Evolutionary conservation across 495 filamentous ascomycete species (phyloP), one percentile per base, ranked within the genome.

Genomic region (Penicillium angulare): DNA sequence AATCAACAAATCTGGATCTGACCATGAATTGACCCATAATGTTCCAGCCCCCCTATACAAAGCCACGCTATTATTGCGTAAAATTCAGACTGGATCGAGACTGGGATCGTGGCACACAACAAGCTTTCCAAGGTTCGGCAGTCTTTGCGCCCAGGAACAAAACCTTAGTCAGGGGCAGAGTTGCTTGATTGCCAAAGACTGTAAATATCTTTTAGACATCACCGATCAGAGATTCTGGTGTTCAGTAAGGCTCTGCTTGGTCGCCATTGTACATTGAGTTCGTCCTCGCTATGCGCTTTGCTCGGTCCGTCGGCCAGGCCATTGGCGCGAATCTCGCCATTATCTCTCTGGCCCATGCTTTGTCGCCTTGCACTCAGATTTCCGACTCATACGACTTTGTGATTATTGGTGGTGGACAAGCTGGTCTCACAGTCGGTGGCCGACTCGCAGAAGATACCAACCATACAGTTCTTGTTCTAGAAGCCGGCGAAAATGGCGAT

Each of bases 371-470:
- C 27, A 63, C 64, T 18, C 27, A 61, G 47, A 65, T 67, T 27
- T 49, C 51, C 6, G 57, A 62, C 27, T 48, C 59, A 1, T 79
- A 78, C 32, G 75, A 77, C 40, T 79, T 77, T 57, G 63, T 80
- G 35, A 64, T 79, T 39, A 65, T 75, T 5, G 75, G 77, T 12
- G 75, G 73, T 18, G 66, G 72, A 53, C 53, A 68, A 56, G 50
- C 69, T 44, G 63, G 73, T 59, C 66, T 72, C 18, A 61, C 66
- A 10, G 33, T 66, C 18, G 60, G 59, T 26, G 53, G 39, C 17
- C 59, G 61, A 13, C 40, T 63, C 20, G 62, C 58, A 7, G 55
- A 65, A 49, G 49, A 66, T 24, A 42, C 47, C 7, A 66, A 63
- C 51, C 60, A 71, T 29, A 67, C 53, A 9, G 71, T 76, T 1